Evolutionary conservation across 169 alveolate genomes (phyloP).

Genomic region (Gregarina niphandrodes): DNA sequence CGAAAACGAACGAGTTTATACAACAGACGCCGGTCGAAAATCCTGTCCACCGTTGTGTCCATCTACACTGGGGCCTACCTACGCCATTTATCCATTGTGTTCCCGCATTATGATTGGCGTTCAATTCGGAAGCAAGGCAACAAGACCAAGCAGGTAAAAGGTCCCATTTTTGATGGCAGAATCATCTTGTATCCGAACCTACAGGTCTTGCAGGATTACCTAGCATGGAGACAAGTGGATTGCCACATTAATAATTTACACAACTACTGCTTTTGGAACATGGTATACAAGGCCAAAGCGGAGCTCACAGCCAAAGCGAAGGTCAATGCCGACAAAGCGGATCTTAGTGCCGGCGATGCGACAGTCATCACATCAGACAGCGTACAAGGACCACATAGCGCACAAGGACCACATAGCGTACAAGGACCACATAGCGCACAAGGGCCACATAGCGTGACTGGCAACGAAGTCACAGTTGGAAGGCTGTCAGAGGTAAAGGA

Average conservation of each 20-base stretch:
- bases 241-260: slow-evolving; percentile 80
- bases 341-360: too few relatives aligned
- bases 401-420: not conserved
- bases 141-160: slow-evolving; percentile 26
- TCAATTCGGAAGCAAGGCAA: too few relatives aligned
- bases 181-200: slow-evolving; percentile 62
- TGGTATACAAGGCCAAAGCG: slow-evolving; percentile 52
- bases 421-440: not conserved
- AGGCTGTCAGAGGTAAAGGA: too few relatives aligned
- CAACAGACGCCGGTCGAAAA: slow-evolving; percentile 38
- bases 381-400: not conserved
- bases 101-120: too few relatives aligned
- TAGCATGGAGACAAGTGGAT: slow-evolving; percentile 69
- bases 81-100: slow-evolving; percentile 40
- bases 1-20: not conserved
- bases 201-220: slow-evolving; percentile 54
- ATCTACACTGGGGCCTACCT: slow-evolving; percentile 66
- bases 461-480: too few relatives aligned
- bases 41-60: slow-evolving; percentile 58
- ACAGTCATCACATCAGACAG: too few relatives aligned
- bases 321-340: too few relatives aligned
- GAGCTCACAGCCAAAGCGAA: slow-evolving; percentile 44
- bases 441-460: not conserved
- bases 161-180: slow-evolving; percentile 78
- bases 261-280: slow-evolving; percentile 80